Conservation (phyloP, 192 early-diverging fungal genomes). For the Glomus cerebriforme region DNA sequence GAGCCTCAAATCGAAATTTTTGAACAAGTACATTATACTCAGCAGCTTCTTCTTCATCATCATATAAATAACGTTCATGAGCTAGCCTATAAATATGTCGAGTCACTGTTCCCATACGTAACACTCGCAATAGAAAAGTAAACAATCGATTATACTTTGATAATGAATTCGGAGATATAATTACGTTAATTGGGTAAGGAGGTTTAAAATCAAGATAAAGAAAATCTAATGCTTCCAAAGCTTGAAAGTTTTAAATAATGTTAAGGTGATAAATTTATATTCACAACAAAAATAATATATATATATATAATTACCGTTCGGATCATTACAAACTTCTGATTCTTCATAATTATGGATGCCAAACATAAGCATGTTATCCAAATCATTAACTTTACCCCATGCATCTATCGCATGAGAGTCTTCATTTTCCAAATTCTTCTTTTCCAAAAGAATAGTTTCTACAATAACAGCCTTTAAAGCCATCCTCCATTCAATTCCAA, state of each 20-base stretch:
- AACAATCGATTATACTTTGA: constrained; percentile 54
- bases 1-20: constrained; percentile 47
- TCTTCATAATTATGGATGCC: constrained; percentile 41
- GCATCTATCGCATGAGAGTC: constrained; percentile 17
- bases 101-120: constrained; percentile 38
- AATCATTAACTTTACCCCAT: constrained; percentile 29
- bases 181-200: constrained; percentile 45
- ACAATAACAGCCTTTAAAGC: constrained; percentile 38
- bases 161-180: constrained; percentile 42
- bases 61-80: constrained; percentile 31
- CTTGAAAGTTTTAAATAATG: constrained; percentile 18
- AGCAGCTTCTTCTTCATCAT: background rate
- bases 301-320: constrained; percentile 38
- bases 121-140: constrained; percentile 48
- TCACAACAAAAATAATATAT: background rate
- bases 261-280: background rate
- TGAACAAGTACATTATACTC: constrained; percentile 38
- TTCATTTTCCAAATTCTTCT: constrained; percentile 6
- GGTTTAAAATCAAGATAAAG: constrained; percentile 51
- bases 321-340: constrained; percentile 39
- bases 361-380: constrained; percentile 48
- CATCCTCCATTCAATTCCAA: constrained; percentile 24
- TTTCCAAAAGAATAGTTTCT: constrained; percentile 28
- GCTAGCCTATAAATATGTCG: constrained; percentile 41
- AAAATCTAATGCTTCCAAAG: constrained; percentile 55